Evolutionary conservation across 805 yeast species (phyloP).

Genomic region (Metschnikowia sp.): DNA sequence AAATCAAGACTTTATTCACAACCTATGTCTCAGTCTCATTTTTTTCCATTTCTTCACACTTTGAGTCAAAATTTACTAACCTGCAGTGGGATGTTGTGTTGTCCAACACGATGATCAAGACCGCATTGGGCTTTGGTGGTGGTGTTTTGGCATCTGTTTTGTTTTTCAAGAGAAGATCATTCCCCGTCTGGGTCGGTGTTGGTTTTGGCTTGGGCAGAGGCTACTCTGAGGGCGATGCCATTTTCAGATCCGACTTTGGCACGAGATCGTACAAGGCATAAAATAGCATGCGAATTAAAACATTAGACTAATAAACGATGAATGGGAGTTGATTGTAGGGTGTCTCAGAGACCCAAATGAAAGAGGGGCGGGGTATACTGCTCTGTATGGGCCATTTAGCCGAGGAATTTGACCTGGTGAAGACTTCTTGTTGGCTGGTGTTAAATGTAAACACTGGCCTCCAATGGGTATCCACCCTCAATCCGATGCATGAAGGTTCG

Average conservation of each 20-base stretch:
- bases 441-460: too few species aligned
- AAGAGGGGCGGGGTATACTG: too few species aligned
- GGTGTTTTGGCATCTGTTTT: constrained; percentile 92
- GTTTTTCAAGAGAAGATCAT: constrained; percentile 87
- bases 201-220: constrained; percentile 99
- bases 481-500: too few species aligned
- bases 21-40: too few species aligned
- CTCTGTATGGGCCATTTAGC: too few species aligned
- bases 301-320: constrained; percentile 6
- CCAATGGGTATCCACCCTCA: too few species aligned
- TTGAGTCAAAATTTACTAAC: constrained; percentile 14
- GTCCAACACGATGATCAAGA: constrained; percentile 89
- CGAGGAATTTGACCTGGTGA: too few species aligned
- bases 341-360: too few species aligned
- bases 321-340: too few species aligned
- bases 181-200: constrained; percentile 96
- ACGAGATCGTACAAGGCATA: constrained; percentile 70
- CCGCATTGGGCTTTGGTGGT: constrained; percentile 94
- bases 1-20: too few species aligned
- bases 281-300: constrained; percentile 3
- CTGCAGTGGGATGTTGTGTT: constrained; percentile 86
- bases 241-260: constrained; percentile 81
- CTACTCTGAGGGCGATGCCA: constrained; percentile 96
- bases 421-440: too few species aligned
- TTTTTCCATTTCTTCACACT: not conserved